phyloP scores from a whole-genome alignment of 352 stramenopile species.

The Globisporangium camurandrum region DNA sequence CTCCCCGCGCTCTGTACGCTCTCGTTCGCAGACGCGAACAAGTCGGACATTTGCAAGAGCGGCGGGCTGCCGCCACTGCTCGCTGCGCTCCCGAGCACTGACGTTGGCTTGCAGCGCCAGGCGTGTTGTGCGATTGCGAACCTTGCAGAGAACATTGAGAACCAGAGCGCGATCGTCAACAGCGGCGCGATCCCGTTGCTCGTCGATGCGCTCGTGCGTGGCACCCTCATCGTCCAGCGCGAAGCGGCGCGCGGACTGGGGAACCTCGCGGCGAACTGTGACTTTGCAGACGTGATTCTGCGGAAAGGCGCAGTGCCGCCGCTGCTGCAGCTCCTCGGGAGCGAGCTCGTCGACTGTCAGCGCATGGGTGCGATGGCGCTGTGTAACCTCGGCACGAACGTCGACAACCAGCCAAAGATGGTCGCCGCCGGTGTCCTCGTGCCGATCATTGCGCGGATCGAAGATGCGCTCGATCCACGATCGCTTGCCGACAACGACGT shows the following conservation, averaged over 20 bases:
- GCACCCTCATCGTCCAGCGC: slow-evolving; percentile 79
- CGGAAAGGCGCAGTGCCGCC: slow-evolving; percentile 74
- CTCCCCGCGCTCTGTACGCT: slow-evolving; percentile 89
- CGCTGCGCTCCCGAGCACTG: slow-evolving; percentile 50
- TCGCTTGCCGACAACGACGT: slow-evolving; percentile 92
- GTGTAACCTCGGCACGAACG: slow-evolving; percentile 92
- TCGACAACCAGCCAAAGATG: slow-evolving; percentile 92
- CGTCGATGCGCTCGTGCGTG: slow-evolving; percentile 71
- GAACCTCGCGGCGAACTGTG: slow-evolving; percentile 93
- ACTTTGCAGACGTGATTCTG: slow-evolving; percentile 92
- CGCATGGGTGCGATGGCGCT: slow-evolving; percentile 95
- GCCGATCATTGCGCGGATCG: slow-evolving; percentile 83
- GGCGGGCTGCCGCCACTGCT: slow-evolving; percentile 90
- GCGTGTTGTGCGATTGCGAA: slow-evolving; percentile 94
- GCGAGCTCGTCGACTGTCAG: slow-evolving; percentile 88
- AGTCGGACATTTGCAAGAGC: slow-evolving; percentile 91
- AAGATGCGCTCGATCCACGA: slow-evolving; percentile 89
- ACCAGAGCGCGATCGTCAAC: slow-evolving; percentile 89
- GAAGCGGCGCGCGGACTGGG: slow-evolving; percentile 91
- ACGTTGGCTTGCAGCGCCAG: slow-evolving; percentile 84
- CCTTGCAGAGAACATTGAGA: slow-evolving; percentile 91
- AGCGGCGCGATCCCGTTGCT: slow-evolving; percentile 84
- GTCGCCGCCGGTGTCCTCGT: slow-evolving; percentile 81
- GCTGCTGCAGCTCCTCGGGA: slow-evolving; percentile 85
- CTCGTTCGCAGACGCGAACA: slow-evolving; percentile 91